phyloP scores from a whole-genome alignment of 1,284 basidiomycete species.

The Ceratobasidium papillatum region DNA sequence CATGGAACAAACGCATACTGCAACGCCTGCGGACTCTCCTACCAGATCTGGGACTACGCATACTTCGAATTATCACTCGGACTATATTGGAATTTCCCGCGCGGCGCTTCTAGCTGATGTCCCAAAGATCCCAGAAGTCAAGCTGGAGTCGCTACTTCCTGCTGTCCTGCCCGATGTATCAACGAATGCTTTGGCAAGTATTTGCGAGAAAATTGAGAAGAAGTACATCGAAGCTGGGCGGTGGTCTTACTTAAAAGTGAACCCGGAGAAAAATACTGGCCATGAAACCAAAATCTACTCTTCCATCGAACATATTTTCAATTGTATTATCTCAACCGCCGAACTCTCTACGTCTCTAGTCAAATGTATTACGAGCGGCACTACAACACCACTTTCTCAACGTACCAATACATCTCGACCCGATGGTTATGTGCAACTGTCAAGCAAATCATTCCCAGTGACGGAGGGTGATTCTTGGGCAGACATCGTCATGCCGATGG shows the following conservation, averaged over 20 bases:
- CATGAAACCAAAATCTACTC: neutral
- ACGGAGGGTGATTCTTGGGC: neutral
- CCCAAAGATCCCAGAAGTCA: neutral
- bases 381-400: neutral
- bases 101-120: neutral
- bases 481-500: conserved; percentile 17
- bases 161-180: neutral
- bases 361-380: neutral
- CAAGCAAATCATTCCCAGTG: neutral
- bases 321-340: neutral
- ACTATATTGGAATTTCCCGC: neutral
- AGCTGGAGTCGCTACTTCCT: neutral
- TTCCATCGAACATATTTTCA: neutral
- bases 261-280: neutral
- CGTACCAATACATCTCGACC: conserved; percentile 10
- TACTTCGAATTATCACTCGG: neutral
- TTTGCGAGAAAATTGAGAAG: neutral
- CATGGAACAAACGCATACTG: neutral
- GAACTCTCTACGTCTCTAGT: neutral
- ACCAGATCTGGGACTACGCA: neutral
- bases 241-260: neutral
- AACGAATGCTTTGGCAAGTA: neutral
- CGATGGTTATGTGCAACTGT: neutral
- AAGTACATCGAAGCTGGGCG: neutral
- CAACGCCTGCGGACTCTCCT: neutral